Evolutionary conservation across 371 early-diverging fungal genomes (phyloP), one percentile per base, ranked within the genome.

Genomic region (Mycotypha africana): DNA sequence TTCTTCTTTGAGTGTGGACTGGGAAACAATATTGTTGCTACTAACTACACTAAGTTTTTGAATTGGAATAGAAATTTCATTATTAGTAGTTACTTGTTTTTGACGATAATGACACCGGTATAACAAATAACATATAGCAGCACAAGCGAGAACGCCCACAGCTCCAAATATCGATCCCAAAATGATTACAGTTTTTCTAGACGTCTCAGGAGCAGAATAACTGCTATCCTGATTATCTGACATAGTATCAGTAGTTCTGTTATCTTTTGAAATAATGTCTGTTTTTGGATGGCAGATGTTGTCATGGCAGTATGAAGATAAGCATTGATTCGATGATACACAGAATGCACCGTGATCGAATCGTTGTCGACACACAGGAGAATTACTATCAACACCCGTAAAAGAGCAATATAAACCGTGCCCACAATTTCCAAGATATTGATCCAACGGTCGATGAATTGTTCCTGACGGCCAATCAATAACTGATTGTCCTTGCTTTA

Each of bases 381-480:
- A 16, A 6, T n/a, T 12, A 2, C 11, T 6, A 33, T 47, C 47
- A 7, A 32, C 1, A 6, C 37, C 43, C 0, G 32, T 19, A 1
- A 47, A 47, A 15, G 53, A 47, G 25, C 53, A 53, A 23, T 47
- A 53, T 1, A 47, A 22, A 4, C 32, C 42, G 20, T 42, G 53
- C 0, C 42, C 47, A 26, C 53, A 53, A 34, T 53, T 53, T 11
- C 53, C 53, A 7, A 53, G 21, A 25, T 53, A 53, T 1, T 11
- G 0, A 42, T 53, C 53, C 0, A 35, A 15, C 0, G 53, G 32
- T 32, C 47, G 25, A 15, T 22, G 28, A 3, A 37, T 22, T 12
- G 9, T 31, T 8, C 23, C 3, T 1, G 34, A 24, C 1, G 53
- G 53, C 53, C 53, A 53, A 14, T 36, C n/a, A 32, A 53, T 47